A percentile compares a stretch with the other conserved stretches of the same genome.
phyloP scores from a whole-genome alignment of 2,329 filamentous ascomycete genomes.

The Microdochium nivale region DNA sequence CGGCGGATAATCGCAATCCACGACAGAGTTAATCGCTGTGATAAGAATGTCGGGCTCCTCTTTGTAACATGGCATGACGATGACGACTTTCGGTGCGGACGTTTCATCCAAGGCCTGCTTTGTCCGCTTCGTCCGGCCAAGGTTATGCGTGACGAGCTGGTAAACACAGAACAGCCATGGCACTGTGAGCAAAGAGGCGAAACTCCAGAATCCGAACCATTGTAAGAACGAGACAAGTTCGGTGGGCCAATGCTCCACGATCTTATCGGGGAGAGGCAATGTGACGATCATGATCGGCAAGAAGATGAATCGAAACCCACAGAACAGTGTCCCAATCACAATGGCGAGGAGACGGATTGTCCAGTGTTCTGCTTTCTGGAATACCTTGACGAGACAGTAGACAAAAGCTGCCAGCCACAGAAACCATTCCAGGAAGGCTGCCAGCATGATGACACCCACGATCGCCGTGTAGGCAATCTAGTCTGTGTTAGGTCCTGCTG shows the following conservation, averaged over 20 bases:
- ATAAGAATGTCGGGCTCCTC: slow-evolving; percentile 79
- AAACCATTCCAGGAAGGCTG: slow-evolving; percentile 85
- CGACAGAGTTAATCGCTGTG: slow-evolving; percentile 81
- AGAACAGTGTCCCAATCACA: slow-evolving; percentile 65
- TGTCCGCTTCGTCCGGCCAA: slow-evolving; percentile 74
- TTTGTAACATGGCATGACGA: slow-evolving; percentile 96
- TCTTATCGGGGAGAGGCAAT: slow-evolving; percentile 65
- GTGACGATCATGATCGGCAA: slow-evolving; percentile 93
- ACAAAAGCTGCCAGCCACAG: slow-evolving; percentile 90
- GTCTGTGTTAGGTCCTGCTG: not conserved
- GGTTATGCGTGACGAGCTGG: slow-evolving; percentile 76
- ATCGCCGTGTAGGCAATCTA: slow-evolving; percentile 82
- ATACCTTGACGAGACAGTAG: slow-evolving; percentile 86
- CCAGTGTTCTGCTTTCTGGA: slow-evolving; percentile 81
- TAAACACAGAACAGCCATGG: slow-evolving; percentile 94
- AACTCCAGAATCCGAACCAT: slow-evolving; percentile 95
- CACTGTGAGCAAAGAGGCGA: slow-evolving; percentile 73
- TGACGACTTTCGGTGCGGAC: slow-evolving; percentile 85
- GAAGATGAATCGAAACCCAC: slow-evolving; percentile 69
- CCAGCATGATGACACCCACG: slow-evolving; percentile 72
- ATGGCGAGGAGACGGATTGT: slow-evolving; percentile 72
- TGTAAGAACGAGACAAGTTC: slow-evolving; percentile 66
- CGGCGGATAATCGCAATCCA: slow-evolving; percentile 87
- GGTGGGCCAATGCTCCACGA: slow-evolving; percentile 65
- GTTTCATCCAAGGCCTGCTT: slow-evolving; percentile 77